A percentile compares a stretch with the other conserved stretches of the same genome.
phyloP scores from a whole-genome alignment of 2,329 filamentous ascomycete species.

The Lojkania enalia region DNA sequence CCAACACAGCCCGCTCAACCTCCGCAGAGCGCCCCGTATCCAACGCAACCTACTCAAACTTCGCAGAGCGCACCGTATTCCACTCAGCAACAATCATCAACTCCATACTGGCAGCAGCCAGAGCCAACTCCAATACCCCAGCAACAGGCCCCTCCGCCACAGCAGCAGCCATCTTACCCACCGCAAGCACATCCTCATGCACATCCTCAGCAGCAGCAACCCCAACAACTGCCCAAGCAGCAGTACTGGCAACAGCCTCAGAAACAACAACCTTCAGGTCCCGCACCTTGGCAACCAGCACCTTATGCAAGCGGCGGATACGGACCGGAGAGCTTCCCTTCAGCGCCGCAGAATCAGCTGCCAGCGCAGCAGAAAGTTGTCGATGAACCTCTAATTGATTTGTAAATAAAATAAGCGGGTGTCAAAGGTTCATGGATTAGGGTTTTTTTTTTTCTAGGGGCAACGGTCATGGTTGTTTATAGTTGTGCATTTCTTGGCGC shows the following conservation, averaged over 20 bases:
- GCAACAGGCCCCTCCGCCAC: conserved; percentile 8
- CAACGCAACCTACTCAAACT: conserved; percentile 27
- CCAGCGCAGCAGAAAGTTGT: conserved; percentile 57
- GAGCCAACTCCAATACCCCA: conserved; percentile 25
- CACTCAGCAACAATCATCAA: conserved; percentile 17
- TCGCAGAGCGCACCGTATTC: conserved; percentile 30
- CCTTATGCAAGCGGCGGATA: conserved; percentile 46
- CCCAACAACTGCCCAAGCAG: conserved; percentile 29
- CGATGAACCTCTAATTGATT: conserved; percentile 80
- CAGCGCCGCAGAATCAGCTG: conserved; percentile 63
- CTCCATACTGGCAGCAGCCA: conserved; percentile 12
- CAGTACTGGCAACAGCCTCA: conserved; percentile 40
- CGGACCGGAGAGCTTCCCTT: conserved; percentile 61
- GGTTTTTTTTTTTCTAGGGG: too few relatives aligned
- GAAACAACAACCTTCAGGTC: conserved; percentile 24
- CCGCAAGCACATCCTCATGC: conserved; percentile 13
- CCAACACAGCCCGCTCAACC: conserved; percentile 34
- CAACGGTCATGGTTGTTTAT: too few relatives aligned
- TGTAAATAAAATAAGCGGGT: conserved; percentile 59
- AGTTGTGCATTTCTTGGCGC: too few relatives aligned
- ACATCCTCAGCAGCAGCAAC: conserved; percentile 19
- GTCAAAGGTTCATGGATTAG: too few relatives aligned
- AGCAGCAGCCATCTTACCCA: conserved; percentile 13
- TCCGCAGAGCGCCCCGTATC: conserved; percentile 33
- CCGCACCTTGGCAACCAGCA: conserved; percentile 38